Base-by-base conservation (phyloP, 176 grass and related monocot species). In the Juncus effusus region DNA sequence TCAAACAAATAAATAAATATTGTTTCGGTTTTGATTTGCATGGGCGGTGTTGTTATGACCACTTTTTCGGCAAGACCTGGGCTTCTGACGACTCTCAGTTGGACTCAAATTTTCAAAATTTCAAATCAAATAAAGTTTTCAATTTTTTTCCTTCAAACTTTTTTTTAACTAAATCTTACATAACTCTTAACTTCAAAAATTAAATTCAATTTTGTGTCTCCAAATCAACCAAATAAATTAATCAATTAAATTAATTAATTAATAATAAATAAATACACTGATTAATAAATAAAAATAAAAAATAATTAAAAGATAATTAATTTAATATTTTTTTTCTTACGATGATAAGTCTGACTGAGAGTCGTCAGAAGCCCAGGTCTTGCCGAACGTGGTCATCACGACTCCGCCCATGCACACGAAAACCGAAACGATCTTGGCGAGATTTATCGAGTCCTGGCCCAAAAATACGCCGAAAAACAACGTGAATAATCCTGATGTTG, bases 61-160 rank as follows among this genome's bases (percentile, higher is more conserved):
- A 99, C 94, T 41, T 66, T 93, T n/a, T n/a, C 58, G 94, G 94
- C 68, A 87, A 93, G 85, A 99, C 94, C 40, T 99, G 94, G 94
- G 94, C 94, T 78, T 74, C 88, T 1, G 88, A 99, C 72, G 94
- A 99, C 49, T 81, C 88, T 72, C 54, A 87, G 61, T 54, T 82
- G 63, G 86, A 63, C 69, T 77, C 82, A 58, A n/a, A n/a, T n/a
- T n/a, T n/a, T n/a, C n/a, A n/a, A n/a, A n/a, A n/a, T n/a, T n/a
- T n/a, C n/a, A n/a, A n/a, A n/a, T n/a, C n/a, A n/a, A n/a, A n/a
- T n/a, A n/a, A n/a, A n/a, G n/a, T n/a, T n/a, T n/a, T n/a, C n/a
- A n/a, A n/a, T n/a, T n/a, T n/a, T n/a, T n/a, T n/a, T n/a, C n/a
- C n/a, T n/a, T n/a, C n/a, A n/a, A n/a, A n/a, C n/a, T n/a, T n/a